Evolutionary conservation across 257 asterid species (phyloP), one percentile per base, ranked within the genome.

Genomic region (Penstemon eatonii): DNA sequence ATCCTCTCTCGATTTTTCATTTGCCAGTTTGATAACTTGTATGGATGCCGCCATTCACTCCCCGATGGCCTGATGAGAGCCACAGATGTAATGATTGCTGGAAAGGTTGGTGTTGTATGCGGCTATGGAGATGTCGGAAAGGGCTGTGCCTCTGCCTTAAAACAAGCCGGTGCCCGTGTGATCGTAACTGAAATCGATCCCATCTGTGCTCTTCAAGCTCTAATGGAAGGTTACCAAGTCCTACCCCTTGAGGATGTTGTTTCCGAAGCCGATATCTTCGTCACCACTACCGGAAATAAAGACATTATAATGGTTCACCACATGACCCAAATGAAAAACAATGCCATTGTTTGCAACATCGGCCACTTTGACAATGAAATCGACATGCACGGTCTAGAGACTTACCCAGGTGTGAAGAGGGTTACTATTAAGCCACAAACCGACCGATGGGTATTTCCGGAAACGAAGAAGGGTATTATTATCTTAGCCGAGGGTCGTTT

Each of bases 341-440:
- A 61, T 13, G 66, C 66, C 39, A 61, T 61, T 38, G 66, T 61
- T 41, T 61, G 66, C 66, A 61, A 61, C 51, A 61, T 61, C 8
- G 66, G 66, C 41, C 66, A 61, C 37, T 61, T 61, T 40, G 66
- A 61, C 50, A 61, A 61, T 13, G 66, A 61, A 43, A 61, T 61
- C 5, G 66, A 61, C 37, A 61, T 61, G 66, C n/a, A n/a, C 37
- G 66, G 66, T 1, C 66, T 61, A 2, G 66, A 61, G 66, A 61
- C 50, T 11, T 61, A 37, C 66, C 66, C 51, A 8, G 66, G 66
- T 8, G 66, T 61, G 5, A 40, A 61, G 19, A 39, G 66, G 5
- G 41, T 42, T 51, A 61, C 66, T 0, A 61, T 61, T 15, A 61
- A 61, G 66, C 66, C 66, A 3, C 66, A 61, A 41, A 61, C 66